Evolutionary conservation across 345 rosid species (phyloP), one percentile per base, ranked within the genome.

Genomic region (Salix dunnii): DNA sequence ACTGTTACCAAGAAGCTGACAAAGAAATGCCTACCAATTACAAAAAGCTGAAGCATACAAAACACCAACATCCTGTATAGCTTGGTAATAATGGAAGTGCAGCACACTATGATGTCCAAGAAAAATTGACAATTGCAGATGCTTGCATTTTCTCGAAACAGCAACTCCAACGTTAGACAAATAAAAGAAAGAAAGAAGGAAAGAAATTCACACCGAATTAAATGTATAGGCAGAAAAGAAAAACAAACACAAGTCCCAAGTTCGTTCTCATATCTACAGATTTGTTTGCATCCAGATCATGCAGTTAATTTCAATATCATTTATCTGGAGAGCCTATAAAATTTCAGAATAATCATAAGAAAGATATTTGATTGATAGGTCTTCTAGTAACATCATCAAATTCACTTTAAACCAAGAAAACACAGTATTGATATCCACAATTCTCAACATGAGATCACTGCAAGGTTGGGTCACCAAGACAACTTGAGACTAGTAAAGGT

Each of bases 1-100:
- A 88, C 83, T 33, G 88, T 85, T 71, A 90, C 91, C 87, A 89
- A 78, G 85, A 74, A 91, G 80, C 96, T 91, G 87, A 78, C 72
- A 74, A 27, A 21, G 33, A 18, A 18, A 67, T 49, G 14, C 35
- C 63, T 62, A 23, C 3, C 17, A 36, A 4, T n/a, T 13, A 51
- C 11, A 38, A 48, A 40, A 65, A 49, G 36, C 51, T 40, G 3
- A 20, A 30, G 21, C 3, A 58, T 11, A 35, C 58, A 42, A 42
- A 23, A 30, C 11, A 11, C 35, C 35, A 43, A 10, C 17, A 23
- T 42, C 53, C 55, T 46, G 14, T 46, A 46, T 14, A 3, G 49
- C 49, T 46, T 46, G 18, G 49, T 46, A 3, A 46, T 46, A 46
- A 46, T 46, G 49, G 49, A 43, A 43, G 17, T 43, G 49, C 18